Conservation (phyloP, 2,329 filamentous ascomycete genomes). For the Cercospora berteroae region DNA sequence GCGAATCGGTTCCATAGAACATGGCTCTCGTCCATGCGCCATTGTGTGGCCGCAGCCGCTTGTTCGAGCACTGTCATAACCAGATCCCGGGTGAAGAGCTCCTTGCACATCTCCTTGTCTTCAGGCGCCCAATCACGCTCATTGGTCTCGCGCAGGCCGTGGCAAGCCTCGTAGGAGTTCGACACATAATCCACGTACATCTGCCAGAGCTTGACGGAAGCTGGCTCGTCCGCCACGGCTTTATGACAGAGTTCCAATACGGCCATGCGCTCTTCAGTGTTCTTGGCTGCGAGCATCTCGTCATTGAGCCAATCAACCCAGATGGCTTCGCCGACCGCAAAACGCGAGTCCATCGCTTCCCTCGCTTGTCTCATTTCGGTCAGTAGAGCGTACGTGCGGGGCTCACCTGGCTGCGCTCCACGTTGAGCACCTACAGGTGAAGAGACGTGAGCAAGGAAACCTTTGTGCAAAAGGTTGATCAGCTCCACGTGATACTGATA, state of each 20-base stretch:
- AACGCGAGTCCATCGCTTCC: conserved; percentile 60
- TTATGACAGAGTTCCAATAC: conserved; percentile 70
- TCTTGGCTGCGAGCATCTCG: conserved; percentile 60
- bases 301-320: conserved; percentile 78
- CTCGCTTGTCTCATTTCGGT: conserved; percentile 51
- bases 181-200: conserved; percentile 77
- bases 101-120: conserved; percentile 65
- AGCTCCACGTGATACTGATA: conserved; percentile 50
- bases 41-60: conserved; percentile 68
- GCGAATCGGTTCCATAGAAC: conserved; percentile 73
- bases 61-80: conserved; percentile 69
- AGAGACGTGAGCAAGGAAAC: conserved; percentile 45
- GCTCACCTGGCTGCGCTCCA: conserved; percentile 29
- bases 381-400: conserved; percentile 46
- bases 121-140: conserved; percentile 57
- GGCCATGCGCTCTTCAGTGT: conserved; percentile 64
- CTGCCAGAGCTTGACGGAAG: conserved; percentile 71
- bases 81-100: conserved; percentile 67
- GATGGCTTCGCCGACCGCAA: conserved; percentile 71
- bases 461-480: conserved; percentile 50
- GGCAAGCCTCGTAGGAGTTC: conserved; percentile 65
- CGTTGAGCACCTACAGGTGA: conserved; percentile 28
- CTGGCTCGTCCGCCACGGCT: conserved; percentile 69
- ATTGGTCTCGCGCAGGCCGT: conserved; percentile 53
- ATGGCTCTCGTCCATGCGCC: conserved; percentile 73